Base-by-base conservation (phyloP, 768 basidiomycete genomes). In the Podaxis sp. region DNA sequence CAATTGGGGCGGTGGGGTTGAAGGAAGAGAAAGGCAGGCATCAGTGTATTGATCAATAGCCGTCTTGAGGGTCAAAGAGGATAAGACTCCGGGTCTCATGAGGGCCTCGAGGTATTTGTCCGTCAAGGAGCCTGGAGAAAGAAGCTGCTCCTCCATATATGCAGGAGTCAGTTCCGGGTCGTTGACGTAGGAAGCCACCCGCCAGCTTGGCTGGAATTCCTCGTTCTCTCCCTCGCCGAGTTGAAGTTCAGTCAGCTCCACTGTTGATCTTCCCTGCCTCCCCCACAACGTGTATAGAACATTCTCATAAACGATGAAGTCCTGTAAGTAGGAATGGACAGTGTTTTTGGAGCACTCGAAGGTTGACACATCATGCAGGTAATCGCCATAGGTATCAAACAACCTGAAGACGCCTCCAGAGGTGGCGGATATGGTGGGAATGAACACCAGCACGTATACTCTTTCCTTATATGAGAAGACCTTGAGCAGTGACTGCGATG, bases 31-130 rank as follows among this genome's bases (percentile, higher is more conserved):
- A 9, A 91, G 80, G 64, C 87, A 87, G 1, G 86, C 78, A 50
- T 88, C 83, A 25, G 85, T 84, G 72, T 98, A 98, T 64, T 90
- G 89, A 61, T 89, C 86, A 57, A 97, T 79, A 23, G 94, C 93
- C 16, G 84, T 88, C 48, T 85, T 84, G 36, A 97, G 83, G 7
- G 94, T 93, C 37, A 90, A 73, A 2, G 84, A 76, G 7, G 95
- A 95, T 73, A 97, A 98, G 55, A 92, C 80, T 21, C 92, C 93
- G 0, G 96, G 95, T 35, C 88, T 82, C 80, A 95, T 87, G 64
- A 97, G 79, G 48, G 88, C 91, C 55, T 86, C 80, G 68, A 95
- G 80, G 73, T 94, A 95, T 63, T 88, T 89, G 59, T 87, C 87
- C 0, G 88, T 80, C 66, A 95, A 72, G 1, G 90, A 90, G 35